These are phyloP conservation scores for Hymenotorrendiella dingleyae DNA, from an alignment of 2,329 filamentous ascomycete genomes.

Conservation along the genomic window DNA sequence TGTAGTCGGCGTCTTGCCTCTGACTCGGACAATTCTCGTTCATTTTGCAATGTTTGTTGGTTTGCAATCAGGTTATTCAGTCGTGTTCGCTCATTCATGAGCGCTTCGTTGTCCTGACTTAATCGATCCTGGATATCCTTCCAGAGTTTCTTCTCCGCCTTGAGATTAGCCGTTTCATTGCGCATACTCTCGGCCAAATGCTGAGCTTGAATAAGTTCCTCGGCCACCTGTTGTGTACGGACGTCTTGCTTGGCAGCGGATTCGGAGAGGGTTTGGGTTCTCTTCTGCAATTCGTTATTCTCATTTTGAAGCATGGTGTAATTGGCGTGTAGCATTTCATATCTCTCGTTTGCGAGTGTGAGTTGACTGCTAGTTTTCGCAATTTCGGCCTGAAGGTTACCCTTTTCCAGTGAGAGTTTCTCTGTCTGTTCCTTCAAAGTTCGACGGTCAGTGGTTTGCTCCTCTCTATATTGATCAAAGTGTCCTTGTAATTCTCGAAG, in stretches of 20 bases:
- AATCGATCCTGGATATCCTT: conserved; percentile 88
- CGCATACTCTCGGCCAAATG: conserved; percentile 79
- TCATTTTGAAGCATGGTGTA: conserved; percentile 78
- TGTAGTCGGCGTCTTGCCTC: conserved; percentile 79
- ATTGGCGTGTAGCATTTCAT: conserved; percentile 85
- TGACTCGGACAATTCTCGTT: conserved; percentile 77
- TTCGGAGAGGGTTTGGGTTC: conserved; percentile 70
- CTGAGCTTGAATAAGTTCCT: conserved; percentile 84
- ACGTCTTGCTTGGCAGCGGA: conserved; percentile 85
- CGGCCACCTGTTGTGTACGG: conserved; percentile 82
- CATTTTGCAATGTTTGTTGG: conserved; percentile 84
- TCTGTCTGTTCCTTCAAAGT: conserved; percentile 82
- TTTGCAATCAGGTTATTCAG: conserved; percentile 78
- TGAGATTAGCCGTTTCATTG: conserved; percentile 86
- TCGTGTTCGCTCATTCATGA: conserved; percentile 78
- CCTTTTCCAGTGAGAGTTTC: conserved; percentile 74
- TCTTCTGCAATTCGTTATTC: conserved; percentile 80
- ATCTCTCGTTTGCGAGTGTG: conserved; percentile 73
- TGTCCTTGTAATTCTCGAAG: conserved; percentile 84
- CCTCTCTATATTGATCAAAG: conserved; percentile 84
- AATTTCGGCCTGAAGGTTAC: conserved; percentile 73
- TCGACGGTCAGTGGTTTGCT: conserved; percentile 73
- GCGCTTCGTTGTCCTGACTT: conserved; percentile 77
- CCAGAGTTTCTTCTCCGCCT: conserved; percentile 91
- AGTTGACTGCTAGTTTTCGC: conserved; percentile 76